Evolutionary conservation across 2,329 filamentous ascomycete species (phyloP).

Genomic region (Fusarium secorum): DNA sequence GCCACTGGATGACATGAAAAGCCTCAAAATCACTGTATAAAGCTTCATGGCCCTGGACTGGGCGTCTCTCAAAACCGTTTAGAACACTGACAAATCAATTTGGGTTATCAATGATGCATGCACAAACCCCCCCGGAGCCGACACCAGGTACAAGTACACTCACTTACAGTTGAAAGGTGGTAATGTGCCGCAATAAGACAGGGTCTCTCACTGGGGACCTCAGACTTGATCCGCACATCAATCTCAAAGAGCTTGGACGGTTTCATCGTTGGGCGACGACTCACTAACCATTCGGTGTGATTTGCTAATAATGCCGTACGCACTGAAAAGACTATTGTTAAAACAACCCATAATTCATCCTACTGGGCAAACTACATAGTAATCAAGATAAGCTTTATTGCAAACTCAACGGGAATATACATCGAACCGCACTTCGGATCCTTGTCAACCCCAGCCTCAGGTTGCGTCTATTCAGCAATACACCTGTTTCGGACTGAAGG

Average conservation of each 20-base stretch:
- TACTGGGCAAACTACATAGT: not conserved
- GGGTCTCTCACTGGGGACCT: constrained; percentile 1
- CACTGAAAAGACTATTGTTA: not conserved
- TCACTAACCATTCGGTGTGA: constrained; percentile 7
- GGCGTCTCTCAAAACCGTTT: not conserved
- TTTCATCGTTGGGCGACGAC: constrained; percentile 15
- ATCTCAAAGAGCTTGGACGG: constrained; percentile 3
- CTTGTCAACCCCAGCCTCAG: not conserved
- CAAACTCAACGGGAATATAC: not conserved
- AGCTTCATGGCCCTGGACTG: not conserved
- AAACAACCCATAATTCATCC: not conserved
- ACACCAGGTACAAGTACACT: constrained; percentile 26
- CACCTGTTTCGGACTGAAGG: constrained; percentile 16
- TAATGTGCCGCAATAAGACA: constrained; percentile 26
- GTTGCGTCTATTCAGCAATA: constrained; percentile 7
- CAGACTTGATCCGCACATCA: constrained; percentile 21
- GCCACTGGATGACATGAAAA: not conserved
- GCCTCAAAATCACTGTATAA: not conserved
- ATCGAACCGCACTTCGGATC: constrained; percentile 11
- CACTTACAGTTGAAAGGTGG: not conserved
- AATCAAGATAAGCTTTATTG: not conserved
- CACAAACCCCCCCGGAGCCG: constrained; percentile 38
- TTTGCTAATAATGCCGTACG: constrained; percentile 22
- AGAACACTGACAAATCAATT: constrained; percentile 34
- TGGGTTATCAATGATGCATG: constrained; percentile 18